These are phyloP conservation scores for Fusarium domesticum DNA, from an alignment of 2,329 filamentous ascomycete genomes.

Conservation along the genomic window DNA sequence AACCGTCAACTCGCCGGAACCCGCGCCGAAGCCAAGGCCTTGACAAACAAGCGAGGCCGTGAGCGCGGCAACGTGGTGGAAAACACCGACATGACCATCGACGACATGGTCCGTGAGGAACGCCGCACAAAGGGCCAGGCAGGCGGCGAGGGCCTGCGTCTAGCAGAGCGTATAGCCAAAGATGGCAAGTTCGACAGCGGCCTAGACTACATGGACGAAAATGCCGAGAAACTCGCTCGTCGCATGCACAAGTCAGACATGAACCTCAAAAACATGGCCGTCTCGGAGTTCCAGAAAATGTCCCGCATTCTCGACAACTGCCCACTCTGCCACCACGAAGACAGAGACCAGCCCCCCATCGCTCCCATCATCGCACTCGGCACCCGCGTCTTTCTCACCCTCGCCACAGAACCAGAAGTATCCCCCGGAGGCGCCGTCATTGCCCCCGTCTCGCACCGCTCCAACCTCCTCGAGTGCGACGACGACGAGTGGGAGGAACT, in stretches of 20 bases:
- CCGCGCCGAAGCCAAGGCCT: conserved; percentile 68
- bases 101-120: conserved; percentile 96
- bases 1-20: conserved; percentile 80
- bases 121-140: conserved; percentile 73
- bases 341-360: conserved; percentile 67
- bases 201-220: conserved; percentile 96
- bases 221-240: conserved; percentile 83
- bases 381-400: conserved; percentile 81
- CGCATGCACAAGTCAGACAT: conserved; percentile 84
- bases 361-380: conserved; percentile 84
- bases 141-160: conserved; percentile 75
- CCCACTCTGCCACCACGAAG: conserved; percentile 89
- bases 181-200: conserved; percentile 88
- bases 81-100: conserved; percentile 93
- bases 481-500: conserved; percentile 99
- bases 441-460: conserved; percentile 80
- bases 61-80: conserved; percentile 84
- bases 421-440: conserved; percentile 81
- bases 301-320: conserved; percentile 83
- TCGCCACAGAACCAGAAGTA: conserved; percentile 86
- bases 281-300: conserved; percentile 86
- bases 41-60: conserved; percentile 76
- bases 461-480: conserved; percentile 93
- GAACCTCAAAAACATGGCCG: conserved; percentile 82
- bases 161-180: conserved; percentile 92